These are phyloP conservation scores for Brassica napus DNA, from an alignment of 345 rosid genomes.

Conservation along the genomic window DNA sequence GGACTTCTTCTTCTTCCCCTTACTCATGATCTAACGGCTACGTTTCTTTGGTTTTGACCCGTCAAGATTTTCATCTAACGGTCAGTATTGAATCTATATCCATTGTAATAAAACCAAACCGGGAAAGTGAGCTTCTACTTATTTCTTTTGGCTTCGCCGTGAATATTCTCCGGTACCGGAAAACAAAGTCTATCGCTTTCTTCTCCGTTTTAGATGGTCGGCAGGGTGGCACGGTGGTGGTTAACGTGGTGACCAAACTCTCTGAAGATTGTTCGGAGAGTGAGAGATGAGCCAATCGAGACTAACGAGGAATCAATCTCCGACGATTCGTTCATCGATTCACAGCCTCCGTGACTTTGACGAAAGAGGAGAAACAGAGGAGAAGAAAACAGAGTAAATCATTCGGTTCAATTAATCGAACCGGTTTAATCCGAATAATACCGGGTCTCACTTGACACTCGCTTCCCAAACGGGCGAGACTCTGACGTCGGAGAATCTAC, in stretches of 20 bases:
- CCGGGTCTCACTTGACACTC: slow-evolving; percentile 58
- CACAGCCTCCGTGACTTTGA: slow-evolving; percentile 62
- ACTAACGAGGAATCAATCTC: slow-evolving; percentile 74
- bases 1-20: slow-evolving; percentile 18
- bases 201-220: slow-evolving; percentile 2
- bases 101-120: slow-evolving; percentile 34
- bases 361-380: slow-evolving; percentile 47
- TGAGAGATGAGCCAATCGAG: slow-evolving; percentile 53
- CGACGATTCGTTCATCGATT: slow-evolving; percentile 81
- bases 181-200: background rate
- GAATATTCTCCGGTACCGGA: slow-evolving; percentile 1
- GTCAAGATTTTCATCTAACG: slow-evolving; percentile 50
- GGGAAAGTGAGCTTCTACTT: background rate
- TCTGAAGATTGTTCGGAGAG: too few relatives aligned
- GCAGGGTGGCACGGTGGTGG: slow-evolving; percentile 44
- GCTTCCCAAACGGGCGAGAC: slow-evolving; percentile 49
- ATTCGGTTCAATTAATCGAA: slow-evolving; percentile 36
- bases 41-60: slow-evolving; percentile 7
- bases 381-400: slow-evolving; percentile 16
- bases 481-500: slow-evolving; percentile 70
- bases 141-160: background rate
- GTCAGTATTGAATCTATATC: slow-evolving; percentile 44
- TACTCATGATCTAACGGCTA: slow-evolving; percentile 51
- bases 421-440: slow-evolving; percentile 47
- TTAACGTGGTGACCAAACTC: slow-evolving; percentile 20